phyloP scores from a whole-genome alignment of 164 flowering plant genomes.

The Annona cherimola region DNA sequence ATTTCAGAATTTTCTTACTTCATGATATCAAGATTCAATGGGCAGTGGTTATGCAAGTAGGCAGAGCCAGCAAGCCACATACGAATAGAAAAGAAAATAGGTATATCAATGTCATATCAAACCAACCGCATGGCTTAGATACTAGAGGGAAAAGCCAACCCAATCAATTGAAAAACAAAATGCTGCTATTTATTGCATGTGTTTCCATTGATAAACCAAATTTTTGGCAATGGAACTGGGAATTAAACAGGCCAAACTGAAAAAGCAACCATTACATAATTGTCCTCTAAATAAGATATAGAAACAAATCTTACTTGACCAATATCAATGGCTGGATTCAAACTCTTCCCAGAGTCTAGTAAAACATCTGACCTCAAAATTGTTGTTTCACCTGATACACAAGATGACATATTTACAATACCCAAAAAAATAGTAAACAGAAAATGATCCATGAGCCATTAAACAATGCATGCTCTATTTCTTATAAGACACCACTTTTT shows the following conservation, averaged over 20 bases:
- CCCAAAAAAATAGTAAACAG: no score
- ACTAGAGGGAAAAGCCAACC: no score
- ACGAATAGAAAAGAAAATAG: no score
- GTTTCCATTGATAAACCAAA: background rate
- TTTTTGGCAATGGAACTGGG: background rate
- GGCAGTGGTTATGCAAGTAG: no score
- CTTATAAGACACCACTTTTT: background rate
- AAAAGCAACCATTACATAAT: background rate
- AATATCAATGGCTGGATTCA: conserved; percentile 12
- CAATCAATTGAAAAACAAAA: no score
- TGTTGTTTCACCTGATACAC: conserved; percentile 9
- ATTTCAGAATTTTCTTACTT: background rate
- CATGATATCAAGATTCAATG: no score
- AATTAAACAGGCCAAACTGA: background rate
- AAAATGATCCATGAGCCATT: no score
- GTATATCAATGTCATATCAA: no score
- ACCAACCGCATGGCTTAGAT: no score
- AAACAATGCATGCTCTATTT: background rate
- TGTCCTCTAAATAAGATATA: background rate
- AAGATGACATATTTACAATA: background rate
- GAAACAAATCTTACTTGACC: conserved; percentile 7
- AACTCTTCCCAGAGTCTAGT: conserved; percentile 10
- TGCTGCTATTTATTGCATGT: background rate
- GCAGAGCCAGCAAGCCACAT: no score
- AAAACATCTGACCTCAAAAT: conserved; percentile 10